phyloP scores from a whole-genome alignment of 2,329 filamentous ascomycete genomes.

The Trichoderma hamatum region DNA sequence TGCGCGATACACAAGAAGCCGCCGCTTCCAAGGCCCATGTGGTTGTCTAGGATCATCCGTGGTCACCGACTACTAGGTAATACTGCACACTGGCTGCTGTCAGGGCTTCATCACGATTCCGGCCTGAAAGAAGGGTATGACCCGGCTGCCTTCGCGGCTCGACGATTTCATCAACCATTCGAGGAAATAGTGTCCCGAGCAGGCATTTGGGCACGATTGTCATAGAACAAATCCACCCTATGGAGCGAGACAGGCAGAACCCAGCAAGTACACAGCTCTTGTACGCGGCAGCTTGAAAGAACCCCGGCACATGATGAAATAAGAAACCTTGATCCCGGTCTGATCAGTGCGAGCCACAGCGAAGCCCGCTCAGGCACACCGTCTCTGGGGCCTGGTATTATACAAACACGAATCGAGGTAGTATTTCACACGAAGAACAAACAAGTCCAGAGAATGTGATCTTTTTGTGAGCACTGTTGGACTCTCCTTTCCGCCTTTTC shows the following conservation, averaged over 20 bases:
- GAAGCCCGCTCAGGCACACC: conserved; percentile 9
- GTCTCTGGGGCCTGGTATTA: background rate
- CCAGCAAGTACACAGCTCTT: background rate
- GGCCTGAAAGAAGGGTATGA: conserved; percentile 8
- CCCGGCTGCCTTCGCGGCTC: conserved; percentile 16
- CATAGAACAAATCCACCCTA: background rate
- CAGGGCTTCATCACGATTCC: conserved; percentile 20
- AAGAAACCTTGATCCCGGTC: conserved; percentile 24
- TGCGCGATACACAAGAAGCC: conserved; percentile 14
- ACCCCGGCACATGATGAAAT: conserved; percentile 14
- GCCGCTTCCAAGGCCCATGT: conserved; percentile 22
- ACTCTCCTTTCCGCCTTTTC: background rate
- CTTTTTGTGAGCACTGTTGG: background rate
- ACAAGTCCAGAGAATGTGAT: background rate
- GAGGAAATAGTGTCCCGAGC: conserved; percentile 13
- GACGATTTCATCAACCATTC: conserved; percentile 10
- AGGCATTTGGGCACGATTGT: background rate
- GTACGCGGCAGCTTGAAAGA: conserved; percentile 3
- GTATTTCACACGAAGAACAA: background rate
- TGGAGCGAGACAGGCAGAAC: conserved; percentile 5
- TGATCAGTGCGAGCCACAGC: conserved; percentile 14
- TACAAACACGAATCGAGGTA: background rate
- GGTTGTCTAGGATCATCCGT: conserved; percentile 13
- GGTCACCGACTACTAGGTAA: conserved; percentile 15
- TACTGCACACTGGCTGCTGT: background rate